Conservation (phyloP, 441 rosid species). For the Pelargonium citronellum region DNA sequence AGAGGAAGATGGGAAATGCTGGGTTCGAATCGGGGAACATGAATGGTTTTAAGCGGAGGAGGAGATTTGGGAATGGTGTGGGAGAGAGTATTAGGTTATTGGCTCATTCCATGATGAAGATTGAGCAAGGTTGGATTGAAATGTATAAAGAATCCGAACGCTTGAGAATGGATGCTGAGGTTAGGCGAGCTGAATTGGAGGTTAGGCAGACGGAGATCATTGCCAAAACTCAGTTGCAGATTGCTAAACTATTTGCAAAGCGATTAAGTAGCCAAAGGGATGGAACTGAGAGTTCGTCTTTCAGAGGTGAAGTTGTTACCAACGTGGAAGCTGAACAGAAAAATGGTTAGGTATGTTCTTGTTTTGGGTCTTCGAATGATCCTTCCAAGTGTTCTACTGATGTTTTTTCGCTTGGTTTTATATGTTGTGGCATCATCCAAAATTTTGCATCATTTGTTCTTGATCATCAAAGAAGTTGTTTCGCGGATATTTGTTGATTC, state of each 20-base stretch:
- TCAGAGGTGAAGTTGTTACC: neutral
- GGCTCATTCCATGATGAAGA: constrained; percentile 2
- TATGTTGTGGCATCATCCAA: too few species aligned
- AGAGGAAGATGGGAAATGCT: neutral
- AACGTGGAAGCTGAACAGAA: neutral
- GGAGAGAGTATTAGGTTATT: constrained; percentile 2
- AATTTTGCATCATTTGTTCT: neutral
- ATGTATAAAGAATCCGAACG: constrained; percentile 8
- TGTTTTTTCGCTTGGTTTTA: neutral
- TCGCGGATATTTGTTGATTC: neutral
- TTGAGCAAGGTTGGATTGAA: neutral
- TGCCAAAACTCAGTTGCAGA: constrained; percentile 5
- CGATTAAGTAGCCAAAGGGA: neutral
- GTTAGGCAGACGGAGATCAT: constrained; percentile 9
- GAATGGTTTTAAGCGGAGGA: neutral
- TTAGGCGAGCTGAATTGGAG: constrained; percentile 3
- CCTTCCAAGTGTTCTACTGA: neutral
- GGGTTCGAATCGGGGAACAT: neutral
- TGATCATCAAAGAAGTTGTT: neutral
- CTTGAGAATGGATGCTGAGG: constrained; percentile 4
- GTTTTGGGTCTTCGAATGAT: neutral
- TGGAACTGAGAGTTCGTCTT: neutral
- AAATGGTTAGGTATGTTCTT: constrained; percentile 3
- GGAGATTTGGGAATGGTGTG: constrained; percentile 9
- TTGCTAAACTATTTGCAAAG: constrained; percentile 3